phyloP scores from a whole-genome alignment of 2,329 filamentous ascomycete species.

The Neofusicoccum parvum region DNA sequence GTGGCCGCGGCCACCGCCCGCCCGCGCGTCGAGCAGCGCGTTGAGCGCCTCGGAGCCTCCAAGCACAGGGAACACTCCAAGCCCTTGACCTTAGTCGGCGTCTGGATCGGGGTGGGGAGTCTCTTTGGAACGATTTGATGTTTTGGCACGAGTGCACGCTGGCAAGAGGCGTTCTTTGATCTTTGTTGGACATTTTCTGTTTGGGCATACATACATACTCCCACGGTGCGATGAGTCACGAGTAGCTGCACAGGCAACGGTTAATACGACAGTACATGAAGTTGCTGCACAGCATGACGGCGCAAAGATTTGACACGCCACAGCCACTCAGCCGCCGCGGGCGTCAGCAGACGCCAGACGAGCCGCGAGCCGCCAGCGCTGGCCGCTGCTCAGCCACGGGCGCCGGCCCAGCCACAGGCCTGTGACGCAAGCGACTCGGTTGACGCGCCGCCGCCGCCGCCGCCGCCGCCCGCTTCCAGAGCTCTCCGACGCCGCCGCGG shows the following conservation, averaged over 20 bases:
- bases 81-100: neutral
- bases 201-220: neutral
- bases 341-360: neutral
- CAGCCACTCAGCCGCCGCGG: neutral
- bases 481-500: slow-evolving; percentile 13
- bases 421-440: slow-evolving; percentile 3
- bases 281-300: neutral
- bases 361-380: too few species aligned
- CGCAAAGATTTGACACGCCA: neutral
- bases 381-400: neutral
- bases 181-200: neutral
- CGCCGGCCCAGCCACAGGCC: neutral
- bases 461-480: slow-evolving; percentile 3
- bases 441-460: neutral
- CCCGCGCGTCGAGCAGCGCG: too few species aligned
- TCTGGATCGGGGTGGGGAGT: neutral
- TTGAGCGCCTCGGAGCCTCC: too few species aligned
- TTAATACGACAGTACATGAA: slow-evolving; percentile 9
- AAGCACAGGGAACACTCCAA: neutral
- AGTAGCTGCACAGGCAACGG: slow-evolving; percentile 9
- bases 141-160: neutral
- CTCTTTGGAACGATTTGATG: neutral
- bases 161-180: neutral
- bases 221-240: neutral
- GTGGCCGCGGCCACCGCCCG: slow-evolving; percentile 8